Percentiles rank a stretch among this genome's conserved stretches.
These are phyloP conservation scores for Clathrospora elynae DNA, from an alignment of 2,329 filamentous ascomycete species.

Conservation along the genomic window DNA sequence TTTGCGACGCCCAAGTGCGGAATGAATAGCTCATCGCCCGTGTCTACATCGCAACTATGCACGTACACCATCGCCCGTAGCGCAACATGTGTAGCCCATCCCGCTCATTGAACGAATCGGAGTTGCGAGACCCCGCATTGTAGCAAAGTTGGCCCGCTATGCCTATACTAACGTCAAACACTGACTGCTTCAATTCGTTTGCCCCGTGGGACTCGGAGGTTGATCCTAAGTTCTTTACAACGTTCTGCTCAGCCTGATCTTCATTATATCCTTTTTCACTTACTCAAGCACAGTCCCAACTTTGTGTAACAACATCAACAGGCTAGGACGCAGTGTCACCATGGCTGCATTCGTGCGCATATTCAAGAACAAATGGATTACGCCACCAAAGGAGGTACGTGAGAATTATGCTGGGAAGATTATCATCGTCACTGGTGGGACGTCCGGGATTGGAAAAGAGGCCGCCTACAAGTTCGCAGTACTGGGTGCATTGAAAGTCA, in stretches of 20 bases:
- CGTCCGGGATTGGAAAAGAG: constrained; percentile 48
- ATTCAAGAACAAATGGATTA: constrained; percentile 44
- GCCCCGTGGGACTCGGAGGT: no score
- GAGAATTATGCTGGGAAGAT: constrained; percentile 47
- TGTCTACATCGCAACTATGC: not conserved
- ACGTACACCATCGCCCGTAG: not conserved
- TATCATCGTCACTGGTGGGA: constrained; percentile 54
- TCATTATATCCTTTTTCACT: no score
- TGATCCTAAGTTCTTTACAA: no score
- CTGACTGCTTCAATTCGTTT: no score
- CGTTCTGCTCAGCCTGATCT: no score
- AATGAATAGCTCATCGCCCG: not conserved
- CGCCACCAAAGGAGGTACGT: constrained; percentile 40
- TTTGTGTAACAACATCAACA: no score
- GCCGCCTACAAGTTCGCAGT: constrained; percentile 46
- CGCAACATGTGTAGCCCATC: not conserved
- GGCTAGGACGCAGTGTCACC: no score
- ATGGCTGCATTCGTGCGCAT: constrained; percentile 32
- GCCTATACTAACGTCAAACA: no score
- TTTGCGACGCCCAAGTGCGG: not conserved
- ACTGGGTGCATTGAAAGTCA: constrained; percentile 45
- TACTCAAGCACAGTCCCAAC: no score
- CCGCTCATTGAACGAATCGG: constrained; percentile 25
- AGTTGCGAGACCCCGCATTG: constrained; percentile 14
- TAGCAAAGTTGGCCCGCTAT: not conserved